Conservation (phyloP, 371 early-diverging fungal genomes). For the Saksenaea oblongispora region DNA sequence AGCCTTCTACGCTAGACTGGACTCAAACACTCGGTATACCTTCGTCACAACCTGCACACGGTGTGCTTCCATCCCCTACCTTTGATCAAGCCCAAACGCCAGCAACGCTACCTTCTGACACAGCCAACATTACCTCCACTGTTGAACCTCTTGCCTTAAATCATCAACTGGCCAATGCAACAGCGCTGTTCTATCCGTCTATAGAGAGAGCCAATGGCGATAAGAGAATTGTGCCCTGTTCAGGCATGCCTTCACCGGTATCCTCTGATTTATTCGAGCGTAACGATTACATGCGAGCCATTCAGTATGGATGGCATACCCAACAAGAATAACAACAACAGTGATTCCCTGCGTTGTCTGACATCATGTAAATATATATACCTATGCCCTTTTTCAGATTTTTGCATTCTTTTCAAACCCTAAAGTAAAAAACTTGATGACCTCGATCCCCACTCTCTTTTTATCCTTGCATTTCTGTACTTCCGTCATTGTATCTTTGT, state of each 20-base stretch:
- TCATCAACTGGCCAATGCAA: neutral
- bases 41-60: neutral
- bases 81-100: neutral
- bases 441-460: no score
- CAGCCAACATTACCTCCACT: neutral
- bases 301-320: neutral
- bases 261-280: neutral
- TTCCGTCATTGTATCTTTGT: no score
- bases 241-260: neutral
- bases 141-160: neutral
- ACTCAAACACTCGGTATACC: neutral
- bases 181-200: neutral
- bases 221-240: neutral
- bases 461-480: no score
- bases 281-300: neutral
- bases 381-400: no score
- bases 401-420: no score
- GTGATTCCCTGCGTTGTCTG: no score
- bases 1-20: neutral
- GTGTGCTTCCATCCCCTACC: neutral
- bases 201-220: neutral
- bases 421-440: no score
- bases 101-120: neutral
- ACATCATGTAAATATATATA: no score
- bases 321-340: neutral